phyloP scores from a whole-genome alignment of 1,284 basidiomycete species.

The Ustilago nuda region DNA sequence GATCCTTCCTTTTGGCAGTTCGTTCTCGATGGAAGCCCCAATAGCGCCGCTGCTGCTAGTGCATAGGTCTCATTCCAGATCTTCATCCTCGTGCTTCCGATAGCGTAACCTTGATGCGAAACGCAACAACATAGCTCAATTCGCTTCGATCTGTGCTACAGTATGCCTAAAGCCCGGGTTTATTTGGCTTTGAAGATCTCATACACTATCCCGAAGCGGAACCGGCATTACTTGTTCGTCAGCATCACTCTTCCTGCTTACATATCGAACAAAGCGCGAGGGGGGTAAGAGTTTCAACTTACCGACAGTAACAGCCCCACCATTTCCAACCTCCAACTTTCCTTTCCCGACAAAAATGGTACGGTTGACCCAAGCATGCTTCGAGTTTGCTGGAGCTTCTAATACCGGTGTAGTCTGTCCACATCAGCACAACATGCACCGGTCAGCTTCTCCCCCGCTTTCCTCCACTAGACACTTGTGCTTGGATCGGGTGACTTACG shows the following conservation, averaged over 20 bases:
- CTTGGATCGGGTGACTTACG: conserved; percentile 14
- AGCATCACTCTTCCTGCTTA: not conserved
- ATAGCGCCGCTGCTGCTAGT: not conserved
- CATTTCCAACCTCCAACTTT: conserved; percentile 18
- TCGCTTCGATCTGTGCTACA: not conserved
- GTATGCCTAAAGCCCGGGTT: not conserved
- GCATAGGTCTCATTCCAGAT: not conserved
- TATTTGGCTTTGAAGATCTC: conserved; percentile 42
- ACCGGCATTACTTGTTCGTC: not conserved
- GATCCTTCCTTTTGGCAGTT: conserved; percentile 45
- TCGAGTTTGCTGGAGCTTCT: conserved; percentile 34
- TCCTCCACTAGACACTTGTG: too few relatives aligned
- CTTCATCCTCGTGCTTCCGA: not conserved
- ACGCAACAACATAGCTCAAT: not conserved
- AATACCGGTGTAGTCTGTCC: conserved; percentile 33
- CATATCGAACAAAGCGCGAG: not conserved
- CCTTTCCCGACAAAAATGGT: conserved; percentile 49
- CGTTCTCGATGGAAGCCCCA: conserved; percentile 22
- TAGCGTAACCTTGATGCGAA: not conserved
- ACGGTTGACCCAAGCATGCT: conserved; percentile 46
- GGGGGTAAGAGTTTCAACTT: not conserved
- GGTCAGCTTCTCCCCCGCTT: not conserved
- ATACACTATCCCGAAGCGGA: conserved; percentile 19
- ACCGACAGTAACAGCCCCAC: conserved; percentile 30
- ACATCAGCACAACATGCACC: not conserved